Percentiles rank a stretch among this genome's conserved stretches.
Conservation (phyloP, 495 filamentous ascomycete species). For the Penicillium herquei region DNA sequence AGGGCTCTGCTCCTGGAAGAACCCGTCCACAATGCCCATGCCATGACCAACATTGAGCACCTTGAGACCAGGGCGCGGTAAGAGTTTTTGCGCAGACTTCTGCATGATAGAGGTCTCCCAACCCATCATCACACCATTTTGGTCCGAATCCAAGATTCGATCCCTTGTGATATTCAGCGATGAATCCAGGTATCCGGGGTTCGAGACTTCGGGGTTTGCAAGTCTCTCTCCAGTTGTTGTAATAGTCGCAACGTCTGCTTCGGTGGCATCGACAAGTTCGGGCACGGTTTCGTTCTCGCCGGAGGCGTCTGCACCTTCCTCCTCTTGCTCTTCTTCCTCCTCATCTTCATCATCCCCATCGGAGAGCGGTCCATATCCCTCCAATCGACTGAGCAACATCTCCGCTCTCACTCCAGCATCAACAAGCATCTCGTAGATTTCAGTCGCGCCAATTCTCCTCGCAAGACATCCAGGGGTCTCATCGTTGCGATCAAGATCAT, state of each 20-base stretch:
- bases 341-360: conserved; percentile 62
- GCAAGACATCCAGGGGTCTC: conserved; percentile 95
- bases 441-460: conserved; percentile 61
- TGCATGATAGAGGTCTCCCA: conserved; percentile 95
- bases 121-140: conserved; percentile 95
- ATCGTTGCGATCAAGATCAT: conserved; percentile 78
- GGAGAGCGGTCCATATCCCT: conserved; percentile 71
- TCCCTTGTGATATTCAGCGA: conserved; percentile 70
- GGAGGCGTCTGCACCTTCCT: conserved; percentile 23
- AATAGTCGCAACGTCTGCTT: conserved; percentile 1
- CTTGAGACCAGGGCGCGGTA: conserved; percentile 58
- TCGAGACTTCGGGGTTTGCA: conserved; percentile 49
- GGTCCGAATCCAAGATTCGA: conserved; percentile 73
- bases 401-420: conserved; percentile 92
- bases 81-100: conserved; percentile 63
- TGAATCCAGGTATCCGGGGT: conserved; percentile 73
- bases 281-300: conserved; percentile 24
- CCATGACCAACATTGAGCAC: conserved; percentile 93
- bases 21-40: conserved; percentile 91
- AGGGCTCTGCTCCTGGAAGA: conserved; percentile 69
- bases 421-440: conserved; percentile 81
- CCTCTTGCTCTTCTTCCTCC: conserved; percentile 36
- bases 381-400: conserved; percentile 72
- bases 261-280: conserved; percentile 31
- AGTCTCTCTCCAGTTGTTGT: conserved; percentile 16